Percentiles rank a stretch among this genome's conserved stretches.
Conservation (phyloP, 257 asterid species). For the Craterostigma plantagineum region DNA sequence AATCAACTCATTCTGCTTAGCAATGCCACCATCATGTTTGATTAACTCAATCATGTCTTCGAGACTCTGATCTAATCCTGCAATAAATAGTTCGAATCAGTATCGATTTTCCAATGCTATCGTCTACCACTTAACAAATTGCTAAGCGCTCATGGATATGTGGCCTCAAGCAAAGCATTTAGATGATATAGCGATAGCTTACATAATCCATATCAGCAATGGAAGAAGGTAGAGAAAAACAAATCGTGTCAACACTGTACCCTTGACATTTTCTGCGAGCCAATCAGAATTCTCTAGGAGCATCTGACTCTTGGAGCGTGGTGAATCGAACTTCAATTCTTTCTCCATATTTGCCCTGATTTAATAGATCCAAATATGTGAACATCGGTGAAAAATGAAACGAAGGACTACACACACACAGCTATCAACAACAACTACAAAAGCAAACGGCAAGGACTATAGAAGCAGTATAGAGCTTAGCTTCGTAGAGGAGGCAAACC, state of each 20-base stretch:
- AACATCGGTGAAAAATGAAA: too few relatives aligned
- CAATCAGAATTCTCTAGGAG: slow-evolving; percentile 17
- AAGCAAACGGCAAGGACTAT: too few relatives aligned
- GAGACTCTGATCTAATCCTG: slow-evolving; percentile 40
- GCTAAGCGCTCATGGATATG: not conserved
- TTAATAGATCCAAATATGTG: not conserved
- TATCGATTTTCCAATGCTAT: not conserved
- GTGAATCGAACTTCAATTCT: slow-evolving; percentile 7
- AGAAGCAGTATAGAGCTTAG: too few relatives aligned
- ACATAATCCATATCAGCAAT: too few relatives aligned
- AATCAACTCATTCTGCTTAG: too few relatives aligned
- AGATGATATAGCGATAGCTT: too few relatives aligned
- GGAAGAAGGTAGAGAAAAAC: not conserved
- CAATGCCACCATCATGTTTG: too few relatives aligned
- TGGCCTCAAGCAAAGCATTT: too few relatives aligned
- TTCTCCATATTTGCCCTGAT: slow-evolving; percentile 20
- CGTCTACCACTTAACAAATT: too few relatives aligned
- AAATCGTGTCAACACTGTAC: slow-evolving; percentile 18
- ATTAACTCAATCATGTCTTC: slow-evolving; percentile 27
- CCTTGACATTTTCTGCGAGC: slow-evolving; percentile 34
- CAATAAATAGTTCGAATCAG: slow-evolving; percentile 5
- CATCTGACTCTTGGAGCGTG: slow-evolving; percentile 11
- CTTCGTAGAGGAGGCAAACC: too few relatives aligned
- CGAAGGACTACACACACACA: too few relatives aligned
- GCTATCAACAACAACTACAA: too few relatives aligned